phyloP scores from a whole-genome alignment of 345 rosid genomes.

The Citrus australasica region DNA sequence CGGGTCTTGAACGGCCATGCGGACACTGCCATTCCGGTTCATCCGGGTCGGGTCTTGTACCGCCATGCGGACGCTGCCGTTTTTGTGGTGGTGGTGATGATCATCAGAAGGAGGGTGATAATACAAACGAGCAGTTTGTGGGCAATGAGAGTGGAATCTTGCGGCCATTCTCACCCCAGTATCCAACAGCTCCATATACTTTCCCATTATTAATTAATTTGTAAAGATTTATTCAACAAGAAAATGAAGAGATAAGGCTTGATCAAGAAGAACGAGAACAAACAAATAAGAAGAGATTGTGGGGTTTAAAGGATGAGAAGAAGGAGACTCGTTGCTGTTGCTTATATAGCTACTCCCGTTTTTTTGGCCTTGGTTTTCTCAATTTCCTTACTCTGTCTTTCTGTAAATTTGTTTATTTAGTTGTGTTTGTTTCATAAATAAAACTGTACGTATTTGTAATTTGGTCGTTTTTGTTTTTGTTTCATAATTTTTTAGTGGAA shows the following conservation, averaged over 20 bases:
- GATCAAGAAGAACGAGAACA: too few species aligned
- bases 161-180: conserved; percentile 43
- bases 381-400: neutral
- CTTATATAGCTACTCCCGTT: neutral
- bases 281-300: neutral
- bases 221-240: neutral
- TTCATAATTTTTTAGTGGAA: too few species aligned
- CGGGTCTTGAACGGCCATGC: neutral
- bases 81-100: conserved; percentile 14
- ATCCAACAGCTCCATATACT: conserved; percentile 49
- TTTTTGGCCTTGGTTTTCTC: neutral
- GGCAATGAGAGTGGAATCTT: conserved; percentile 62
- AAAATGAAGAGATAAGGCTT: too few species aligned
- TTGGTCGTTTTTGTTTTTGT: neutral
- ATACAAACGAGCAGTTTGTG: conserved; percentile 60
- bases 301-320: neutral
- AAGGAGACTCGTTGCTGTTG: neutral
- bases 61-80: neutral
- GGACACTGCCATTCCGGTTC: neutral
- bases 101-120: conserved; percentile 55
- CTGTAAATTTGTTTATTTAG: neutral
- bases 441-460: too few species aligned
- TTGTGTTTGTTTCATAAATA: neutral
- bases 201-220: conserved; percentile 26
- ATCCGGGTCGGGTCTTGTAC: conserved; percentile 1